Percentiles rank a stretch among this genome's conserved stretches.
Evolutionary conservation across 805 yeast species (phyloP).

Genomic region (Ogataea siamensis): DNA sequence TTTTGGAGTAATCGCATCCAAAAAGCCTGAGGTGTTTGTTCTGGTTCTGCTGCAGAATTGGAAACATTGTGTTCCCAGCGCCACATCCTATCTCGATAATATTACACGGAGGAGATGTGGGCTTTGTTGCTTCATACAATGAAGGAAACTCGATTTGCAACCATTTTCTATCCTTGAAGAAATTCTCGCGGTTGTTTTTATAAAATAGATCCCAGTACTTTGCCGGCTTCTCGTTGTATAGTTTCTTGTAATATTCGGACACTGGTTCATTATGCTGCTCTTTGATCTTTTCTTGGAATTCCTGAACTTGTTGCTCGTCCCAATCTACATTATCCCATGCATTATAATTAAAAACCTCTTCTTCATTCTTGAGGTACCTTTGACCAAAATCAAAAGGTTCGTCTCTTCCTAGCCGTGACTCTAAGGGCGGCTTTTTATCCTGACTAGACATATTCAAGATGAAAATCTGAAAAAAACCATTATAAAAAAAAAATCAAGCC

Average conservation of each 20-base stretch:
- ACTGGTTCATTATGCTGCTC: constrained; percentile 83
- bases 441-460: constrained; percentile 5
- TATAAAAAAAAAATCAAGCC: constrained; percentile 4
- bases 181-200: constrained; percentile 85
- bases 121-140: constrained; percentile 72
- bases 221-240: constrained; percentile 83
- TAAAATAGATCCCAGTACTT: constrained; percentile 95
- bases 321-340: constrained; percentile 98
- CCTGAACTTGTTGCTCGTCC: constrained; percentile 83
- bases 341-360: constrained; percentile 86
- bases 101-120: constrained; percentile 64
- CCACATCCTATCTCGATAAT: constrained; percentile 97
- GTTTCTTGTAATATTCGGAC: constrained; percentile 75
- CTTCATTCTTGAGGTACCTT: constrained; percentile 64
- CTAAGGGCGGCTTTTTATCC: constrained; percentile 43
- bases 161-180: constrained; percentile 97
- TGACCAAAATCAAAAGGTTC: constrained; percentile 92
- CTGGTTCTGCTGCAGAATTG: constrained; percentile 77
- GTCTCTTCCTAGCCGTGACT: constrained; percentile 74
- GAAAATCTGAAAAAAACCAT: background rate
- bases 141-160: constrained; percentile 89
- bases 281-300: constrained; percentile 71
- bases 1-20: constrained; percentile 88
- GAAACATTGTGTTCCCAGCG: constrained; percentile 95
- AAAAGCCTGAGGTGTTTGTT: constrained; percentile 70